These are phyloP conservation scores for Gelatoporia subvermispora DNA, from an alignment of 768 basidiomycete species.

Conservation along the genomic window DNA sequence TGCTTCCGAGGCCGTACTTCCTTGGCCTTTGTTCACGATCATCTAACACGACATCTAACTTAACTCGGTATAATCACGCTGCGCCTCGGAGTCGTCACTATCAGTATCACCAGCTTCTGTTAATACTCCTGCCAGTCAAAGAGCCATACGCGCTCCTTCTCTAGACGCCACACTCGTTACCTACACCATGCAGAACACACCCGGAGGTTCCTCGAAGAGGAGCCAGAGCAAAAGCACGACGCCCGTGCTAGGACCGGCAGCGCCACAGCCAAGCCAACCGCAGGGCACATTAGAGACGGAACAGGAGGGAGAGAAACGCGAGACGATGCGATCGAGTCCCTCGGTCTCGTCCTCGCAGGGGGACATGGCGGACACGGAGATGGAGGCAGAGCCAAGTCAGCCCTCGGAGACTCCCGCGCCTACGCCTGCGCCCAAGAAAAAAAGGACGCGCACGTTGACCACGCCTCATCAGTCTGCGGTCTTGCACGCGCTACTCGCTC, in stretches of 20 bases:
- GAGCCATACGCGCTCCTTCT: constrained; percentile 4
- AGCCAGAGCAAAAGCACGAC: neutral
- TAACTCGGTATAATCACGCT: constrained; percentile 10
- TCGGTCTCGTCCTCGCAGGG: constrained; percentile 27
- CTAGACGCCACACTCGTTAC: constrained; percentile 12
- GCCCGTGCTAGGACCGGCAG: neutral
- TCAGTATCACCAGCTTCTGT: constrained; percentile 9
- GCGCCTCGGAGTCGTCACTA: constrained; percentile 1
- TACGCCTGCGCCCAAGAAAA: constrained; percentile 47
- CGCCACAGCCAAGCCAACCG: neutral
- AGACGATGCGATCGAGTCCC: constrained; percentile 19
- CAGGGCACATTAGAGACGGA: neutral
- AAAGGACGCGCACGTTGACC: constrained; percentile 77
- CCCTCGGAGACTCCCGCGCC: constrained; percentile 32
- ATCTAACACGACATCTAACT: constrained; percentile 13
- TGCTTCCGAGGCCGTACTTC: constrained; percentile 17
- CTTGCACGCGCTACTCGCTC: constrained; percentile 80
- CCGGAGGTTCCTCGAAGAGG: constrained; percentile 7
- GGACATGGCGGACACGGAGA: constrained; percentile 55
- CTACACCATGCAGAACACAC: constrained; percentile 3
- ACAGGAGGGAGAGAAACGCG: neutral
- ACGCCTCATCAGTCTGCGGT: constrained; percentile 87
- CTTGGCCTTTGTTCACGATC: constrained; percentile 17
- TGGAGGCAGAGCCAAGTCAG: constrained; percentile 40
- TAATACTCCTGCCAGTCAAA: constrained; percentile 12